Percentiles rank a stretch among this genome's conserved stretches.
phyloP scores from a whole-genome alignment of 2,329 filamentous ascomycete species.

The Aureobasidium mangrovei region DNA sequence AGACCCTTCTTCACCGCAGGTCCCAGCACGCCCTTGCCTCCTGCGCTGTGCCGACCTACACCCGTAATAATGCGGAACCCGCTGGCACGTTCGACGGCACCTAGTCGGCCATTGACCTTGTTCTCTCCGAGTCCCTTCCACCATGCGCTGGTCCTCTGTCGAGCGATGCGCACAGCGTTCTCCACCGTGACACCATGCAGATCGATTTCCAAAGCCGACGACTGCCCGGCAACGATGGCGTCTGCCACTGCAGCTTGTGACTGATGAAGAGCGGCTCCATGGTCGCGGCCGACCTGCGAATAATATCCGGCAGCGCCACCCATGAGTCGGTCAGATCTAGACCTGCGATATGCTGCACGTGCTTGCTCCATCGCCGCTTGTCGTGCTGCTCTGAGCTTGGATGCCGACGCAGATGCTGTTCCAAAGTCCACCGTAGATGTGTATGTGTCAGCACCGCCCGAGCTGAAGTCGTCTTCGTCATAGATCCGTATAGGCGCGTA shows the following conservation, averaged over 20 bases:
- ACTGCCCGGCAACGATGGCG: slow-evolving; percentile 58
- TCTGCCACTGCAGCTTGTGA: slow-evolving; percentile 62
- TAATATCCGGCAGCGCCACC: slow-evolving; percentile 70
- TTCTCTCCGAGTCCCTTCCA: slow-evolving; percentile 65
- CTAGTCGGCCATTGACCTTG: slow-evolving; percentile 40
- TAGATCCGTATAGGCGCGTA: slow-evolving; percentile 35
- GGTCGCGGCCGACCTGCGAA: slow-evolving; percentile 58
- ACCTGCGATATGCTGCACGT: slow-evolving; percentile 48
- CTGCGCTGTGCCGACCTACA: slow-evolving; percentile 65
- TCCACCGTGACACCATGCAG: slow-evolving; percentile 75
- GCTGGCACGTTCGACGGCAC: slow-evolving; percentile 36
- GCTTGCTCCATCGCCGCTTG: slow-evolving; percentile 49
- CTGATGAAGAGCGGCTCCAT: slow-evolving; percentile 47
- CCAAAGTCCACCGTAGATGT: slow-evolving; percentile 5
- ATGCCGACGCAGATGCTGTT: slow-evolving; percentile 31
- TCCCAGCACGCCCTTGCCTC: slow-evolving; percentile 66
- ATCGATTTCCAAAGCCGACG: slow-evolving; percentile 52
- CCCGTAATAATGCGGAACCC: slow-evolving; percentile 75
- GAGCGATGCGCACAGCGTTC: slow-evolving; percentile 72
- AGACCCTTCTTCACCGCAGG: slow-evolving; percentile 72
- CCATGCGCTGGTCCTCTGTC: slow-evolving; percentile 60
- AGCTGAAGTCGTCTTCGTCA: slow-evolving; percentile 19
- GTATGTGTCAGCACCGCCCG: neutral
- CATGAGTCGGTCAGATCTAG: slow-evolving; percentile 63
- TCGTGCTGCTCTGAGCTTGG: slow-evolving; percentile 39